These are phyloP conservation scores for Astragalus glycyphyllos DNA, from an alignment of 306 rosid genomes.

Conservation along the genomic window DNA sequence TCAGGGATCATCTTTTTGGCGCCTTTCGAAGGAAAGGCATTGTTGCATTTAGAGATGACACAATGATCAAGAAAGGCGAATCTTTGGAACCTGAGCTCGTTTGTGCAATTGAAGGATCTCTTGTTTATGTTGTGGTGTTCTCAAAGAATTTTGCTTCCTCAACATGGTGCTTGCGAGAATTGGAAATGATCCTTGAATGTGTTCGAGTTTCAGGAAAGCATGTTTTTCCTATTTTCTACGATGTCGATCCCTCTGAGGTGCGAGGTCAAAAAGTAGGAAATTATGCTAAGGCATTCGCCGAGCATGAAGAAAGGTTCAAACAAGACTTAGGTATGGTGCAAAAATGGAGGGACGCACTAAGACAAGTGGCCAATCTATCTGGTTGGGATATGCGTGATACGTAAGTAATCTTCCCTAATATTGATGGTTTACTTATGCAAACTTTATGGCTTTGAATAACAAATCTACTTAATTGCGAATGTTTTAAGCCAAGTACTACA, in stretches of 20 bases:
- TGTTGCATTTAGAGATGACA: not conserved
- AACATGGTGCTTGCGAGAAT: not conserved
- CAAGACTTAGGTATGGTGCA: not conserved
- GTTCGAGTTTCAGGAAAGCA: not conserved
- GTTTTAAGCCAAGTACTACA: not conserved
- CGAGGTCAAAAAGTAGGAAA: not conserved
- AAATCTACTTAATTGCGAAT: not conserved
- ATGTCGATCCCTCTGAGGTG: not conserved
- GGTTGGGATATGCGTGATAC: constrained; percentile 34
- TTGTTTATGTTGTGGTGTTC: not conserved
- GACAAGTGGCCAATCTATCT: not conserved
- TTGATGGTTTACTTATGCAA: not conserved
- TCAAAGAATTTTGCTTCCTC: not conserved
- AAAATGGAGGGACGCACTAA: constrained; percentile 2
- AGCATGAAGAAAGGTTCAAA: not conserved
- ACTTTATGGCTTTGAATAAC: too few species aligned
- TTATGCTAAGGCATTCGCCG: not conserved
- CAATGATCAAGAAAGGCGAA: not conserved
- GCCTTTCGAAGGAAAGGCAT: not conserved
- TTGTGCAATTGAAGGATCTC: not conserved
- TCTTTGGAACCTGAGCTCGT: not conserved
- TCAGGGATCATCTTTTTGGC: not conserved
- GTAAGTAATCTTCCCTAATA: not conserved
- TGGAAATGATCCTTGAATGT: not conserved
- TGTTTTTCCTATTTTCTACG: not conserved